These are phyloP conservation scores for Quercus aquifolioides DNA, from an alignment of 306 rosid genomes.

Conservation along the genomic window DNA sequence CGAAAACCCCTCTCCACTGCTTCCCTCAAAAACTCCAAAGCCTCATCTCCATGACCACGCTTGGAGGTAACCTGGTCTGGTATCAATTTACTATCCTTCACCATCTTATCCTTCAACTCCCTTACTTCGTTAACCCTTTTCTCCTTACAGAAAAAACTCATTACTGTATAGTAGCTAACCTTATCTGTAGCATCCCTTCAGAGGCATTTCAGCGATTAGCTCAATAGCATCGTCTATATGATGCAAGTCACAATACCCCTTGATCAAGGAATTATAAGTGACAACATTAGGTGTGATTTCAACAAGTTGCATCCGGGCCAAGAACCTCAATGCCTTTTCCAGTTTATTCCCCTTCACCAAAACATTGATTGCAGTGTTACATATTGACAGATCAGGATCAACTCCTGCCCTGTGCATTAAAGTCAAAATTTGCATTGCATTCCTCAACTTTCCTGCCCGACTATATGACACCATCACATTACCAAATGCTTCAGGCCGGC, in stretches of 20 bases:
- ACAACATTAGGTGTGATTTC: constrained; percentile 66
- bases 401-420: constrained; percentile 89
- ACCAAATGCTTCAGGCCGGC: constrained; percentile 63
- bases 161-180: constrained; percentile 76
- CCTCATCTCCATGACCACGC: constrained; percentile 72
- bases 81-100: constrained; percentile 38
- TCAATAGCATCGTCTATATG: constrained; percentile 54
- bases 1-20: constrained; percentile 65
- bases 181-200: constrained; percentile 61
- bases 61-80: constrained; percentile 82
- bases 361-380: constrained; percentile 74
- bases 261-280: constrained; percentile 66
- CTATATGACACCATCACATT: constrained; percentile 78
- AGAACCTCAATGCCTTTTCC: constrained; percentile 63
- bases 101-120: constrained; percentile 58
- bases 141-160: constrained; percentile 69
- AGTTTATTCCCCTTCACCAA: constrained; percentile 60
- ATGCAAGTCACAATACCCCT: constrained; percentile 66
- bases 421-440: constrained; percentile 62
- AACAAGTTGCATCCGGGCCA: constrained; percentile 51
- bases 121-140: constrained; percentile 55
- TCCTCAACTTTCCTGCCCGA: constrained; percentile 68
- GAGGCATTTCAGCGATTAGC: constrained; percentile 64
- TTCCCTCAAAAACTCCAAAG: constrained; percentile 67
- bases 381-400: constrained; percentile 61